Conservation (phyloP, 1,284 basidiomycete genomes). For the Hypsizygus ulmarius region DNA sequence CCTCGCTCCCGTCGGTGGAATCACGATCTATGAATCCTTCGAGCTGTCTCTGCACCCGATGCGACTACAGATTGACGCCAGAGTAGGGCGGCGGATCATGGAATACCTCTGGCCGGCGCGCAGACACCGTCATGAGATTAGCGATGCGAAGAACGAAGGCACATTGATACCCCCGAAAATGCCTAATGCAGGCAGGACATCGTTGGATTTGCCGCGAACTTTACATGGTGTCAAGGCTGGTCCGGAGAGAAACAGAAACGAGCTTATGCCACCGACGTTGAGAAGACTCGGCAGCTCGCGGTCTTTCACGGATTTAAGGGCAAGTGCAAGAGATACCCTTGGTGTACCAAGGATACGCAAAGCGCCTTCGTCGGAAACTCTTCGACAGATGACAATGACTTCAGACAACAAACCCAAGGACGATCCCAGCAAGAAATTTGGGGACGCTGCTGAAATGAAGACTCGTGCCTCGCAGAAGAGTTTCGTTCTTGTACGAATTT, state of each 20-base stretch:
- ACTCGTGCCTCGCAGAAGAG: slow-evolving; percentile 77
- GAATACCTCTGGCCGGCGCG: slow-evolving; percentile 86
- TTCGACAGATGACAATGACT: slow-evolving; percentile 15
- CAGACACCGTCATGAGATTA: slow-evolving; percentile 39
- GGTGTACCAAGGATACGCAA: slow-evolving; percentile 28
- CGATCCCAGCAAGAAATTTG: slow-evolving; percentile 21
- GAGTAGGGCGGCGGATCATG: slow-evolving; percentile 80
- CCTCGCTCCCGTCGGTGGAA: slow-evolving; percentile 90
- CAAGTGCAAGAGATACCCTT: slow-evolving; percentile 31
- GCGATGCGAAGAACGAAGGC: slow-evolving; percentile 23
- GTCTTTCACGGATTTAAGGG: slow-evolving; percentile 69
- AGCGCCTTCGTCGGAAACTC: slow-evolving; percentile 35
- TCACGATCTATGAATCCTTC: slow-evolving; percentile 86
- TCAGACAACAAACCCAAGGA: slow-evolving; percentile 17
- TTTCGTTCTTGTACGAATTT: slow-evolving; percentile 80
- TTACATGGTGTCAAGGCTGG: slow-evolving; percentile 31
- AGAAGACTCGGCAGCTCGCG: slow-evolving; percentile 58
- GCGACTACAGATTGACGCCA: slow-evolving; percentile 83
- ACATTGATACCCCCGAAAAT: background rate
- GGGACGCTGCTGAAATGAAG: slow-evolving; percentile 74
- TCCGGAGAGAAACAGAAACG: slow-evolving; percentile 18
- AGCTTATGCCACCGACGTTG: slow-evolving; percentile 33
- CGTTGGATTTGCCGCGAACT: slow-evolving; percentile 42
- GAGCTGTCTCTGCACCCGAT: slow-evolving; percentile 85
- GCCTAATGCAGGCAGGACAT: slow-evolving; percentile 15